A percentile compares a stretch with the other conserved stretches of the same genome.
Evolutionary conservation across 1,284 basidiomycete genomes (phyloP).

Genomic region (Puccinia triticina): DNA sequence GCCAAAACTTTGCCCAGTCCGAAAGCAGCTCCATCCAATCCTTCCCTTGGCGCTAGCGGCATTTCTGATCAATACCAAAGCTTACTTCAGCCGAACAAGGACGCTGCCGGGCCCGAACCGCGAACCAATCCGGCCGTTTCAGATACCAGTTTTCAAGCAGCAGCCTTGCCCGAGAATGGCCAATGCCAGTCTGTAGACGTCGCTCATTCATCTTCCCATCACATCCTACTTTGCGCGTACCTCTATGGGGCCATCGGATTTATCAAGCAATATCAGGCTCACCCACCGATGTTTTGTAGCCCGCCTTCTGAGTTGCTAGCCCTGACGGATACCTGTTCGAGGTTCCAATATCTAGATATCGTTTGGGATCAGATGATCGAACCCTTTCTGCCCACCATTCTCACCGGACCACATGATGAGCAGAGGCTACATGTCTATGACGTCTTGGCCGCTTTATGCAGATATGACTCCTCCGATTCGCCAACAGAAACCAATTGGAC

Average conservation of each 20-base stretch:
- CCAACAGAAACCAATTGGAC: not conserved
- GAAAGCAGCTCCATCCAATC: not conserved
- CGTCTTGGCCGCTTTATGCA: conserved; percentile 18
- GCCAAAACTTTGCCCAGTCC: not conserved
- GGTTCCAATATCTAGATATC: conserved; percentile 36
- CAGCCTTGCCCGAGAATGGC: not conserved
- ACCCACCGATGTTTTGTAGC: not conserved
- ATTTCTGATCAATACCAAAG: conserved; percentile 10
- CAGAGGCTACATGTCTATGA: conserved; percentile 36
- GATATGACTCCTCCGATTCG: not conserved
- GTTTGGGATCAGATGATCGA: conserved; percentile 43
- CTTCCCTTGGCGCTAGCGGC: not conserved
- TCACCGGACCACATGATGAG: conserved; percentile 32
- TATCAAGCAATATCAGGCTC: not conserved
- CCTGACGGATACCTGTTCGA: not conserved
- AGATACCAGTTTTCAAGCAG: not conserved
- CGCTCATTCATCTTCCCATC: conserved; percentile 18
- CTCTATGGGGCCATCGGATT: conserved; percentile 40
- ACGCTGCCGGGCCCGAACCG: not conserved
- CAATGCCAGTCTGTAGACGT: not conserved
- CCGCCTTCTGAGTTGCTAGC: conserved; percentile 21
- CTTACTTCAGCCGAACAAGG: conserved; percentile 31
- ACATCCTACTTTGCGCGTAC: conserved; percentile 24
- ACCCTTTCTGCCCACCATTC: conserved; percentile 27
- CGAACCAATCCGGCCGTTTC: not conserved